A percentile compares a stretch with the other conserved stretches of the same genome.
Conservation (phyloP, 1,139 yeast species). For the Wickerhamiella pararugosa region DNA sequence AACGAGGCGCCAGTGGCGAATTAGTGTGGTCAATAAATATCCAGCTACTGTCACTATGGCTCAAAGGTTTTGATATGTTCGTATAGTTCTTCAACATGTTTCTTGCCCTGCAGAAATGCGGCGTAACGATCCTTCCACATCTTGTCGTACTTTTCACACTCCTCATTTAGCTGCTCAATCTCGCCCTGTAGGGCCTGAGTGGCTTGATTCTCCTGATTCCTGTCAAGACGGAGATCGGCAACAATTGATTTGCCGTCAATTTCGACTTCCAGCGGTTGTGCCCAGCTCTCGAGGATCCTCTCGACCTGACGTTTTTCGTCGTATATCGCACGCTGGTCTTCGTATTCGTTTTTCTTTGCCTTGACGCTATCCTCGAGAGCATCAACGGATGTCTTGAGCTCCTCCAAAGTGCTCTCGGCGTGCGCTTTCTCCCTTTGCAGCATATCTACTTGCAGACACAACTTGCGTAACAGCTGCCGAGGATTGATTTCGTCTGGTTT, state of each 20-base stretch:
- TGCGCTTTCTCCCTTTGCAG: too few species aligned
- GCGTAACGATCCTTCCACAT: slow-evolving; percentile 38
- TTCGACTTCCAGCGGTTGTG: neutral
- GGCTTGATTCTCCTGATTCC: neutral
- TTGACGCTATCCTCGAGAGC: too few species aligned
- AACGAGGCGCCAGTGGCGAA: neutral
- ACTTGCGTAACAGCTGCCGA: too few species aligned
- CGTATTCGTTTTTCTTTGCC: too few species aligned
- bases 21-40: neutral
- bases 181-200: neutral
- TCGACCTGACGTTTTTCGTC: too few species aligned
- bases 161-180: slow-evolving; percentile 27
- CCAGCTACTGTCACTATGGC: neutral
- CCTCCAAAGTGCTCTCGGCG: too few species aligned
- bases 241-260: neutral
- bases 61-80: neutral
- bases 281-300: neutral
- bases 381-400: too few species aligned
- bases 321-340: too few species aligned
- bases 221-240: neutral
- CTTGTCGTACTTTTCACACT: slow-evolving; percentile 82
- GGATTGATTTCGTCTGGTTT: too few species aligned
- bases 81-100: neutral
- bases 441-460: too few species aligned
- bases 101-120: neutral